Evolutionary conservation across 805 yeast genomes (phyloP).

Genomic region (Yarrowia divulgata): DNA sequence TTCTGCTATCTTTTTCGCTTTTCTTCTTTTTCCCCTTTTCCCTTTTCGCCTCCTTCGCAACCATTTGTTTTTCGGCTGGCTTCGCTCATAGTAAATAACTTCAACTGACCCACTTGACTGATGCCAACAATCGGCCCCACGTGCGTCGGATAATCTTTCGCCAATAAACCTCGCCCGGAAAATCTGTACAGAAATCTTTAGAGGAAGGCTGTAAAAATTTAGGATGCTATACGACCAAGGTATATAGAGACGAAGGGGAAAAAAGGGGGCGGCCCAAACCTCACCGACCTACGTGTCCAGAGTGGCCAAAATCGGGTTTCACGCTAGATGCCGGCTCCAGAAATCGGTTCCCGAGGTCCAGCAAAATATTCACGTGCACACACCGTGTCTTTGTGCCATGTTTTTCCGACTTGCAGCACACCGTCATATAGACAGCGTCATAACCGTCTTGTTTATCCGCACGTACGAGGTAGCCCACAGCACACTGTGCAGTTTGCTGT

Average conservation of each 20-base stretch:
- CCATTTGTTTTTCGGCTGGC: background rate
- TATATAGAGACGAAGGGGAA: background rate
- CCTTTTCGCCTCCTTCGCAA: background rate
- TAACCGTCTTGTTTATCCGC: constrained; percentile 16
- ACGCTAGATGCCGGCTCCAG: background rate
- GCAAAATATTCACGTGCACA: background rate
- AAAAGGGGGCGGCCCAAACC: background rate
- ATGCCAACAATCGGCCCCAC: constrained; percentile 12
- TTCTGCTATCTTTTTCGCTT: background rate
- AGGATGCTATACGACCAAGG: constrained; percentile 9
- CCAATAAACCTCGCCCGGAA: constrained; percentile 14
- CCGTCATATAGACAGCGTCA: background rate
- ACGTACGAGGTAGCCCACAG: background rate
- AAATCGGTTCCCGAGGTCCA: background rate
- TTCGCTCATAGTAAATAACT: background rate
- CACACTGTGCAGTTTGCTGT: background rate
- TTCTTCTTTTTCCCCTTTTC: too few relatives aligned
- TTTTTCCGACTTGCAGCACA: constrained; percentile 27
- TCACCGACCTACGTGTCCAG: background rate
- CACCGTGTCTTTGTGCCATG: constrained; percentile 10
- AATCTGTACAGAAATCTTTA: background rate
- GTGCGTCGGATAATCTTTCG: constrained; percentile 28
- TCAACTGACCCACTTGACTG: background rate
- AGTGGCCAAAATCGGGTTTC: background rate
- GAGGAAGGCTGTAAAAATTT: constrained; percentile 4